phyloP scores from a whole-genome alignment of 2,329 filamentous ascomycete species.

The Thelonectria rubi region DNA sequence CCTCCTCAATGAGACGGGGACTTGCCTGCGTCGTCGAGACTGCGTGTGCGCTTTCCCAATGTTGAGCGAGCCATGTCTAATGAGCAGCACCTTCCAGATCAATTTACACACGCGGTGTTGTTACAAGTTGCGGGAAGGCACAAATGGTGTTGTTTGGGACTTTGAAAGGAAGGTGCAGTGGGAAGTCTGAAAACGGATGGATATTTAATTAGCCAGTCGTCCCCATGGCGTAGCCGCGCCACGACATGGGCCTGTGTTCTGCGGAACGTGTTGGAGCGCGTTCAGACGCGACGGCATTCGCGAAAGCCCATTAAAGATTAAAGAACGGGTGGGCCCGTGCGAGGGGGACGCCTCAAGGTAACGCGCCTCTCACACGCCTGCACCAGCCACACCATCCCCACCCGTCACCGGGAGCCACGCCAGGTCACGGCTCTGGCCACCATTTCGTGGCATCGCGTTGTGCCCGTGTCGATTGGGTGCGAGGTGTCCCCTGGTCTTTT shows the following conservation, averaged over 20 bases:
- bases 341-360: slow-evolving; percentile 18
- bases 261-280: slow-evolving; percentile 43
- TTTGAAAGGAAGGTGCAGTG: slow-evolving; percentile 33
- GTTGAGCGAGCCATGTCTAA: slow-evolving; percentile 43
- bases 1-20: slow-evolving; percentile 9
- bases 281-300: slow-evolving; percentile 42
- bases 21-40: slow-evolving; percentile 45
- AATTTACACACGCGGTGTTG: slow-evolving; percentile 25
- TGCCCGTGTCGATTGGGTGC: slow-evolving; percentile 30
- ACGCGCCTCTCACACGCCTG: slow-evolving; percentile 23
- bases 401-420: slow-evolving; percentile 4
- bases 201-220: slow-evolving; percentile 30
- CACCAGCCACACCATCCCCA: slow-evolving; percentile 12
- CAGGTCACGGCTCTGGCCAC: not conserved
- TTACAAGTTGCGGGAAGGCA: slow-evolving; percentile 30
- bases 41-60: slow-evolving; percentile 49
- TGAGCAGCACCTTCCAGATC: slow-evolving; percentile 28
- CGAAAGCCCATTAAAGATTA: slow-evolving; percentile 44
- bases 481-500: slow-evolving; percentile 2
- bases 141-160: slow-evolving; percentile 19
- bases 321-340: slow-evolving; percentile 38
- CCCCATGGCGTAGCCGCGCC: slow-evolving; percentile 36
- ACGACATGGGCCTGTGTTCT: slow-evolving; percentile 23
- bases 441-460: slow-evolving; percentile 8
- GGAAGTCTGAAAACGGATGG: slow-evolving; percentile 24